These are phyloP conservation scores for Tolypocladium amazonense DNA, from an alignment of 2,329 filamentous ascomycete genomes.

Conservation along the genomic window DNA sequence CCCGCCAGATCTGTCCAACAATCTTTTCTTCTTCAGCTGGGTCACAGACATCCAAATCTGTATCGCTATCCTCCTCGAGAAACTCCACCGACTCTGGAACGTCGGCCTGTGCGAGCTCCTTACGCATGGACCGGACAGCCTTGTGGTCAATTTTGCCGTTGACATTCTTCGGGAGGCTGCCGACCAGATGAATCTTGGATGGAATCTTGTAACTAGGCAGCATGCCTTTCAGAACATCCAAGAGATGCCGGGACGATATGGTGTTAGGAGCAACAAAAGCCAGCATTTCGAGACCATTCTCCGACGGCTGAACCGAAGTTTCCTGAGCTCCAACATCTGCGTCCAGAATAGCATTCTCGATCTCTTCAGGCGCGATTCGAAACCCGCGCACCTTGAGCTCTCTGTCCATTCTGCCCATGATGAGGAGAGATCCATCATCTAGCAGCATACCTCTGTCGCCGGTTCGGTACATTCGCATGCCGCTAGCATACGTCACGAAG, in stretches of 20 bases:
- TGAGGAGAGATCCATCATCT: constrained; percentile 2
- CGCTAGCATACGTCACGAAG: constrained; percentile 1
- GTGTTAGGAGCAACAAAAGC: constrained; percentile 2
- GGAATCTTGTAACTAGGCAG: constrained; percentile 6
- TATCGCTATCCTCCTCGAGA: not conserved
- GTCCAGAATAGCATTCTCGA: constrained; percentile 5
- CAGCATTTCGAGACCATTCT: constrained; percentile 2
- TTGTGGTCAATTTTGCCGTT: constrained; percentile 7
- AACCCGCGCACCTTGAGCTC: constrained; percentile 8
- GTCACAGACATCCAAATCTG: not conserved
- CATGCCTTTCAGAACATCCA: constrained; percentile 1
- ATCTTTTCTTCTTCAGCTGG: not conserved
- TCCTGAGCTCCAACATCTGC: not conserved
- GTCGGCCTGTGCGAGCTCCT: not conserved
- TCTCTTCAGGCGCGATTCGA: constrained; percentile 7
- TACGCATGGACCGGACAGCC: not conserved
- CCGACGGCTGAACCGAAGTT: constrained; percentile 3
- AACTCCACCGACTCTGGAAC: not conserved
- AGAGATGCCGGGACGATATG: not conserved
- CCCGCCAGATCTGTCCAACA: not conserved
- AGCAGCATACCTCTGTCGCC: constrained; percentile 4
- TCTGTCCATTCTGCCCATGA: constrained; percentile 7
- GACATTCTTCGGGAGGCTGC: constrained; percentile 3
- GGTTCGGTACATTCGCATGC: constrained; percentile 6
- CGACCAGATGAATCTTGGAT: not conserved